Conservation (phyloP, 2,329 filamentous ascomycete genomes). For the Erysiphe pulchra region DNA sequence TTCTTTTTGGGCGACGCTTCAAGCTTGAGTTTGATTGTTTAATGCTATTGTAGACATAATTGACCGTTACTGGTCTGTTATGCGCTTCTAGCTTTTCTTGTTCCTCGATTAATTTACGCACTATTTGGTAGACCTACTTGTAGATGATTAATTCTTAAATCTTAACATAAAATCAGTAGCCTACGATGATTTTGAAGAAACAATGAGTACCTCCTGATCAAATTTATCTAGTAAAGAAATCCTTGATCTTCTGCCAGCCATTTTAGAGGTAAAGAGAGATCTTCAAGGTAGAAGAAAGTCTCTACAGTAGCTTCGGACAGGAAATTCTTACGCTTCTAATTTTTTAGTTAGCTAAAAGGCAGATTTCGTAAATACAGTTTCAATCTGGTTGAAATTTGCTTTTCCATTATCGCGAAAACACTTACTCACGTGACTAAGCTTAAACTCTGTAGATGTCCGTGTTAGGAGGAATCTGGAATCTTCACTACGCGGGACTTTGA, state of each 20-base stretch:
- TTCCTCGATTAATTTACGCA: constrained; percentile 50
- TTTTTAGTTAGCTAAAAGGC: too few species aligned
- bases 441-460: too few species aligned
- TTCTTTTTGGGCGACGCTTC: constrained; percentile 55
- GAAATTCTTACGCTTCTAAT: too few species aligned
- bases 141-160: not conserved
- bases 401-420: too few species aligned
- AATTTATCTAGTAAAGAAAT: constrained; percentile 13
- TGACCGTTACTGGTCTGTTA: constrained; percentile 26
- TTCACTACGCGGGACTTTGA: too few species aligned
- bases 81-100: constrained; percentile 24
- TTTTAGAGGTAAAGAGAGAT: not conserved
- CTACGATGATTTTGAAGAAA: not conserved
- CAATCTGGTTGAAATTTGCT: too few species aligned
- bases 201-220: constrained; percentile 29
- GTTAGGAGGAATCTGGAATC: too few species aligned
- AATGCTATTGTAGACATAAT: constrained; percentile 50
- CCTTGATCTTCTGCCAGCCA: not conserved
- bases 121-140: constrained; percentile 43
- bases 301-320: too few species aligned
- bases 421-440: too few species aligned
- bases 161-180: not conserved
- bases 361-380: too few species aligned
- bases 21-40: constrained; percentile 70
- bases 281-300: too few species aligned